Percentiles rank a stretch among this genome's conserved stretches.
Evolutionary conservation across 257 asterid species (phyloP).

Genomic region (Forsythia suspensa): DNA sequence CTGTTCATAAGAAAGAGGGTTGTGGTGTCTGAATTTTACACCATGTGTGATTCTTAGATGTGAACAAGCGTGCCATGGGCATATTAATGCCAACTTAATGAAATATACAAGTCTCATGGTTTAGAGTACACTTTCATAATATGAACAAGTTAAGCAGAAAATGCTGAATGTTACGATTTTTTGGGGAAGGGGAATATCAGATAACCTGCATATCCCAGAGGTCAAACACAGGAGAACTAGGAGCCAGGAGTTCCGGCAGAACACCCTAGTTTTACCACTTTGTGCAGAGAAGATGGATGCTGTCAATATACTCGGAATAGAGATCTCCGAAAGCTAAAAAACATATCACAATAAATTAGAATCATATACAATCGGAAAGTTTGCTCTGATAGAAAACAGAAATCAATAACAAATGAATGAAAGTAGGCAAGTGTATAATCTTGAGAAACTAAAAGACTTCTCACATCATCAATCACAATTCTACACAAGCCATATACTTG

Average conservation of each 20-base stretch:
- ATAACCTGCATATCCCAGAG: constrained; percentile 56
- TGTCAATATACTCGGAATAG: constrained; percentile 49
- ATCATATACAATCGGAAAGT: neutral
- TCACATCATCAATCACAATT: neutral
- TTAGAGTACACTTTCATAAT: neutral
- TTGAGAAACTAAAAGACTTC: neutral
- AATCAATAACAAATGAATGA: neutral
- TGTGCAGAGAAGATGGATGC: constrained; percentile 52
- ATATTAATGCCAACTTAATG: neutral
- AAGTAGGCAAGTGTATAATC: neutral
- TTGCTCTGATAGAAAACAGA: neutral
- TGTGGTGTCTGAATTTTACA: neutral
- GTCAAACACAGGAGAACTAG: constrained; percentile 38
- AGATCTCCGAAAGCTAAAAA: constrained; percentile 49
- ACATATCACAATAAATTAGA: neutral
- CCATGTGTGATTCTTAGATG: neutral
- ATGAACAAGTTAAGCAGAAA: neutral
- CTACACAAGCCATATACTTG: neutral
- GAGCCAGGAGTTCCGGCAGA: constrained; percentile 31
- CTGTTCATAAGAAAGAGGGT: neutral
- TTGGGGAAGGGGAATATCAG: neutral
- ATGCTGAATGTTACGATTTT: neutral
- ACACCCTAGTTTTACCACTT: constrained; percentile 39
- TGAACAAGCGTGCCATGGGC: neutral
- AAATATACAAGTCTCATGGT: neutral